Base-by-base conservation (phyloP, 257 asterid species). In the Nicotiana paniculata region DNA sequence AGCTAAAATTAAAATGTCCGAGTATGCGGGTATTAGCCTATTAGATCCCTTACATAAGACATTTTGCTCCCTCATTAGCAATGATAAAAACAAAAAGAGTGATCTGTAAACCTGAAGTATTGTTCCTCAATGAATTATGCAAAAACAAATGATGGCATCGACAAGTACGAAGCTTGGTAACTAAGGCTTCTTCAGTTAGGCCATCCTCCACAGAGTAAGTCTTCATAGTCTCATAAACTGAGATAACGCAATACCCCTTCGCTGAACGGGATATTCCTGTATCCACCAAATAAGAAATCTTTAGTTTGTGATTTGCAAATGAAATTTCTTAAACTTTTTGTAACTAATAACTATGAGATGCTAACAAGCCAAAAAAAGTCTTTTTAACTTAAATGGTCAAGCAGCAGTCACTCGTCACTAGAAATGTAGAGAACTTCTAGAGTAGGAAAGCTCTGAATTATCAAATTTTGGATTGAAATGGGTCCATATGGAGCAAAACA, bases 181-280 rank as follows among this genome's bases (percentile, higher is more conserved):
- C 99, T 82, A 94, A 67, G 77, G 99, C 97, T 87, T 96, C 98
- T 91, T 96, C 99, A 21, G 98, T 96, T 65, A 96, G 95, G 81
- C 96, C 92, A 87, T 96, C 99, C 89, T 93, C 98, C 21, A 80
- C 90, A 70, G 95, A 96, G 90, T 89, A 96, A 37, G 97, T 96
- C 89, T 96, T 96, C 97, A 93, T 96, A 59, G 99, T 92, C 87
- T 96, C 99, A 55, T 94, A 85, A 84, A 94, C 95, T 17, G 93
- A 89, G 84, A 90, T 81, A 88, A 94, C 86, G 91, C 97, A 91
- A 82, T 94, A 96, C 54, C 99, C 99, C 92, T 93, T 94, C 15
- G 97, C 97, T 63, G 99, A 94, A 33, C 91, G 97, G 84, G 99
- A 96, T 90, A 96, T 89, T 82, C 98, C 98, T 96, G 80, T 39